phyloP scores from a whole-genome alignment of 2,329 filamentous ascomycete genomes.

The Dothistroma septosporum region DNA sequence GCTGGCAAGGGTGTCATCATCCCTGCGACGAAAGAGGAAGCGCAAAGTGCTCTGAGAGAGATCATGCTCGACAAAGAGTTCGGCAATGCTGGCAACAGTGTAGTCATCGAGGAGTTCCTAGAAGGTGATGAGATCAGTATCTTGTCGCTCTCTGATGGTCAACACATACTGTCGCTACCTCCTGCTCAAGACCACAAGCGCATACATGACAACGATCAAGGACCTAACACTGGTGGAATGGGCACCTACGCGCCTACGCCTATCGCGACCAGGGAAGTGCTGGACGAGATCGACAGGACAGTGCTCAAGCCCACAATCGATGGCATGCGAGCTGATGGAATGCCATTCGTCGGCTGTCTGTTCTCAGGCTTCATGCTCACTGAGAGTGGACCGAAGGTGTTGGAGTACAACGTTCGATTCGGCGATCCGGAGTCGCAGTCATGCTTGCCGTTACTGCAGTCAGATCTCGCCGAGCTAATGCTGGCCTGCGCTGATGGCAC shows the following conservation, averaged over 20 bases:
- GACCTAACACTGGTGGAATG: slow-evolving; percentile 96
- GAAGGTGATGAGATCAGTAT: slow-evolving; percentile 90
- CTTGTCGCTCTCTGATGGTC: slow-evolving; percentile 85
- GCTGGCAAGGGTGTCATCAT: slow-evolving; percentile 96
- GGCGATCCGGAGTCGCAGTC: slow-evolving; percentile 91
- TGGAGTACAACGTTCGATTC: slow-evolving; percentile 92
- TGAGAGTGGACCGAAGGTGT: slow-evolving; percentile 69
- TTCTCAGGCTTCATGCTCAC: slow-evolving; percentile 96
- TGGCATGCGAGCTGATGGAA: slow-evolving; percentile 74
- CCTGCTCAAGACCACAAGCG: slow-evolving; percentile 97
- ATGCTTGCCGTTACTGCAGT: slow-evolving; percentile 74
- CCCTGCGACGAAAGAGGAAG: slow-evolving; percentile 75
- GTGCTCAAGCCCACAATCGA: slow-evolving; percentile 87
- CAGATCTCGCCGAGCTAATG: slow-evolving; percentile 85
- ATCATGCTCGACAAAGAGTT: slow-evolving; percentile 91
- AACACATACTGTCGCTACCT: slow-evolving; percentile 75
- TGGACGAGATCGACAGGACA: slow-evolving; percentile 71
- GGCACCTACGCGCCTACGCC: slow-evolving; percentile 82
- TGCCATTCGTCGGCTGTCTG: slow-evolving; percentile 68
- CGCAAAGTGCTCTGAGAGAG: slow-evolving; percentile 71
- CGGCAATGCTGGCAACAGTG: slow-evolving; percentile 78
- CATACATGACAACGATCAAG: slow-evolving; percentile 82
- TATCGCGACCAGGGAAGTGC: slow-evolving; percentile 54
- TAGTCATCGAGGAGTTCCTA: slow-evolving; percentile 93
- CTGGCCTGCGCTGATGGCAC: slow-evolving; percentile 74